Base-by-base conservation (phyloP, 2,329 filamentous ascomycete genomes). In the Onygenales sp. region DNA sequence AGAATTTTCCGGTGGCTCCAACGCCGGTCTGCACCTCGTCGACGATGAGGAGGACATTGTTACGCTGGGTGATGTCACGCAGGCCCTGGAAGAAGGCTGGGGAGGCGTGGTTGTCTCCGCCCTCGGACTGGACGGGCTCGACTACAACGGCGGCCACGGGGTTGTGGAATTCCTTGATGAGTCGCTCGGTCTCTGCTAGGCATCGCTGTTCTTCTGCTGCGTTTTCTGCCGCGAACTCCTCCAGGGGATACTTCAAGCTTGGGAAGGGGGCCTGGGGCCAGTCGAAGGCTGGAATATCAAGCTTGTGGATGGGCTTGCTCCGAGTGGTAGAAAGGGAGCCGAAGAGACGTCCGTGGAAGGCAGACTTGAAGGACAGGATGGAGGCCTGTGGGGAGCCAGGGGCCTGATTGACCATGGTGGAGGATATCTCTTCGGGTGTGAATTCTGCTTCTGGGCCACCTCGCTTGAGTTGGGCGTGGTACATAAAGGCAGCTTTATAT, bases 401-500 rank as follows among this genome's bases (percentile, higher is more conserved):
- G 5, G 79, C 78, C 66, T 89, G 72, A 77, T 95, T 95, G 69
- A 81, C 77, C 90, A 95, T 95, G 64, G 82, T 77, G 8, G 82
- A 84, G 46, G 75, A 68, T 56, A 91, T 77, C 71, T 95, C 91
- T 64, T 87, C 82, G 51, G 83, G 73, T 36, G 86, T 87, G 75
- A 95, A 95, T 54, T 92, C 87, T 53, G 85, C 86, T 39, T 85
- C 71, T 45, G 82, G 76, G 7, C 89, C 89, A 60, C 89, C 89
- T 57, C 91, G 87, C 72, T 93, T 82, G 58, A 83, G 79, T 70
- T 89, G 87, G 48, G 87, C 84, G 66, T 86, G 85, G 80, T 86
- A 94, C 85, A 95, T 95, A 75, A 95, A 95, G 49, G 91, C 90
- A 7, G 90, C 90, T 76, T 95, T 95, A 81, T 89, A 95, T 43